Conservation (phyloP, 257 asterid species). For the Rauvolfia tetraphylla region DNA sequence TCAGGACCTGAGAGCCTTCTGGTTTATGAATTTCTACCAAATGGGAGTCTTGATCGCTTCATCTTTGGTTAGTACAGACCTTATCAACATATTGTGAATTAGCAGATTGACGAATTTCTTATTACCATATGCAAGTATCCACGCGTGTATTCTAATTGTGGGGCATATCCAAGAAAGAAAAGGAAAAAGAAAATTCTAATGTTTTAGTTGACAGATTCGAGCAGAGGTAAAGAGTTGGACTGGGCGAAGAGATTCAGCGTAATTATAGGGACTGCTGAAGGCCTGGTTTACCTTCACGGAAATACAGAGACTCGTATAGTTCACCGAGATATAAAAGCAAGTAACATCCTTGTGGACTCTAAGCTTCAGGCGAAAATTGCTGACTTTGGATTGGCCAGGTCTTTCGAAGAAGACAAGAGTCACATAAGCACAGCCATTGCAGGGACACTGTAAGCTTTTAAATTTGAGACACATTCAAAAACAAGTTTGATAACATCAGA, state of each 20-base stretch:
- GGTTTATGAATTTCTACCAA: conserved; percentile 28
- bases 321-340: conserved; percentile 23
- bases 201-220: conserved; percentile 4
- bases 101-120: not conserved
- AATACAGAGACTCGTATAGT: conserved; percentile 15
- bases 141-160: no score
- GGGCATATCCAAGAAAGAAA: not conserved
- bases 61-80: conserved; percentile 26
- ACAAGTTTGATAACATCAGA: not conserved
- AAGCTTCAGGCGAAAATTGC: conserved; percentile 19
- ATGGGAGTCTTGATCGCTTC: conserved; percentile 32
- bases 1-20: conserved; percentile 35
- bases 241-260: conserved; percentile 20
- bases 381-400: conserved; percentile 22
- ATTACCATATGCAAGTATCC: no score
- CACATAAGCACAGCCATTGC: conserved; percentile 24
- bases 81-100: not conserved
- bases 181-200: not conserved
- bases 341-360: conserved; percentile 19
- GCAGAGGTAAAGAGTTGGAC: conserved; percentile 6
- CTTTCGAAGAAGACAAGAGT: conserved; percentile 14
- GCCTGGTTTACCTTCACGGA: conserved; percentile 22
- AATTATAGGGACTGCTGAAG: conserved; percentile 20
- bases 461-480: no score
- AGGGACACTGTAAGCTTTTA: conserved; percentile 17